These are phyloP conservation scores for Pyrenophora graminea DNA, from an alignment of 2,329 filamentous ascomycete species.

Conservation along the genomic window DNA sequence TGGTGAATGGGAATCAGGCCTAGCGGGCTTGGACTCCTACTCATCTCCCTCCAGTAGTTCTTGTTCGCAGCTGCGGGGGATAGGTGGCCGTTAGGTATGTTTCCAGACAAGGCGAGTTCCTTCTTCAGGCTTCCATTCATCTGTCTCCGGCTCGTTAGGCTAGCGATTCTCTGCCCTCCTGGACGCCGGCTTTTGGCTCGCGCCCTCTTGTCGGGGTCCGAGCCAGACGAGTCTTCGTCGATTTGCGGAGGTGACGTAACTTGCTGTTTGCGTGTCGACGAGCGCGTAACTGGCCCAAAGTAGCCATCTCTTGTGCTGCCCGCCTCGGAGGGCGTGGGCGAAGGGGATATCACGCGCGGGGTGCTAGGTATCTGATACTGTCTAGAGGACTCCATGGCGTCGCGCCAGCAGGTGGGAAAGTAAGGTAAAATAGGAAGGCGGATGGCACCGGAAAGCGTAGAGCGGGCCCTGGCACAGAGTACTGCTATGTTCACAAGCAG, in stretches of 20 bases:
- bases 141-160: slow-evolving; percentile 57
- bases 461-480: slow-evolving; percentile 31
- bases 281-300: slow-evolving; percentile 76
- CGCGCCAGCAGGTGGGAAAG: slow-evolving; percentile 52
- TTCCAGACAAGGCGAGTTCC: slow-evolving; percentile 48
- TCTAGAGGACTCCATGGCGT: slow-evolving; percentile 52
- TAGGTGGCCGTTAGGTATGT: slow-evolving; percentile 68
- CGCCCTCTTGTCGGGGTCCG: slow-evolving; percentile 61
- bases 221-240: slow-evolving; percentile 63
- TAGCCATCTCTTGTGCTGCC: slow-evolving; percentile 62
- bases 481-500: slow-evolving; percentile 33
- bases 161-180: slow-evolving; percentile 53
- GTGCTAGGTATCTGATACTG: slow-evolving; percentile 70
- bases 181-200: slow-evolving; percentile 75
- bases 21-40: slow-evolving; percentile 86
- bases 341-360: slow-evolving; percentile 87
- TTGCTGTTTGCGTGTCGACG: slow-evolving; percentile 64
- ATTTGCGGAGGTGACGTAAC: slow-evolving; percentile 64
- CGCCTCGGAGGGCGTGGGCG: slow-evolving; percentile 61
- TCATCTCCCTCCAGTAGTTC: slow-evolving; percentile 85
- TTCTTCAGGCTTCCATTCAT: slow-evolving; percentile 41
- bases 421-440: slow-evolving; percentile 62
- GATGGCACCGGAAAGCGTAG: slow-evolving; percentile 61
- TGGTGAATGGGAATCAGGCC: slow-evolving; percentile 94
- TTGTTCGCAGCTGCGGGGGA: slow-evolving; percentile 67